These are phyloP conservation scores for Dipodascopsis uninucleata DNA, from an alignment of 805 yeast genomes.

Conservation along the genomic window DNA sequence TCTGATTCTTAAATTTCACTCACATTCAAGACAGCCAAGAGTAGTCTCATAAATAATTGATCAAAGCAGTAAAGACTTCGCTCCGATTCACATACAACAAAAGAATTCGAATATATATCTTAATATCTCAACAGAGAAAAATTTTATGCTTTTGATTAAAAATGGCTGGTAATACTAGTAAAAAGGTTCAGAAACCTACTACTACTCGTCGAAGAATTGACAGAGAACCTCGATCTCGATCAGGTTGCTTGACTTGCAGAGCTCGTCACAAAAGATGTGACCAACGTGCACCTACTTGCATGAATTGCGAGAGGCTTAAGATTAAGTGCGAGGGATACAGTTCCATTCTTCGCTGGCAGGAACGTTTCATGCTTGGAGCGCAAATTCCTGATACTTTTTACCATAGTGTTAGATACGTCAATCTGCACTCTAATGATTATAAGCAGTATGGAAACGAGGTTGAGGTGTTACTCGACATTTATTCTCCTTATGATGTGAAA, in stretches of 20 bases:
- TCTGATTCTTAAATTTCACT: too few relatives aligned
- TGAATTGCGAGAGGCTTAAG: constrained; percentile 55
- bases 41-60: too few relatives aligned
- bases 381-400: constrained; percentile 12
- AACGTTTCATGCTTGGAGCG: constrained; percentile 16
- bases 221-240: constrained; percentile 21
- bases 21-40: too few relatives aligned
- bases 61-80: too few relatives aligned
- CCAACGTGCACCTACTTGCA: constrained; percentile 59
- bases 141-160: too few relatives aligned
- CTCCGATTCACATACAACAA: too few relatives aligned
- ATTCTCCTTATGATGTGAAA: constrained; percentile 11
- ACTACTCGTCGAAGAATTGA: constrained; percentile 16
- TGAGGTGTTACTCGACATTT: constrained; percentile 13
- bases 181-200: too few relatives aligned
- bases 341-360: constrained; percentile 21
- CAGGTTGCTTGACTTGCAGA: constrained; percentile 50
- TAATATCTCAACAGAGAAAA: too few relatives aligned
- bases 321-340: constrained; percentile 51
- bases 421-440: constrained; percentile 13
- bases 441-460: constrained; percentile 10
- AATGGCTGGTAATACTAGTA: too few relatives aligned
- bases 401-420: constrained; percentile 8
- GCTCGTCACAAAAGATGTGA: constrained; percentile 62
- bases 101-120: too few relatives aligned